Base-by-base conservation (phyloP, 148 eudicot species). In the Chenopodium berlandieri region DNA sequence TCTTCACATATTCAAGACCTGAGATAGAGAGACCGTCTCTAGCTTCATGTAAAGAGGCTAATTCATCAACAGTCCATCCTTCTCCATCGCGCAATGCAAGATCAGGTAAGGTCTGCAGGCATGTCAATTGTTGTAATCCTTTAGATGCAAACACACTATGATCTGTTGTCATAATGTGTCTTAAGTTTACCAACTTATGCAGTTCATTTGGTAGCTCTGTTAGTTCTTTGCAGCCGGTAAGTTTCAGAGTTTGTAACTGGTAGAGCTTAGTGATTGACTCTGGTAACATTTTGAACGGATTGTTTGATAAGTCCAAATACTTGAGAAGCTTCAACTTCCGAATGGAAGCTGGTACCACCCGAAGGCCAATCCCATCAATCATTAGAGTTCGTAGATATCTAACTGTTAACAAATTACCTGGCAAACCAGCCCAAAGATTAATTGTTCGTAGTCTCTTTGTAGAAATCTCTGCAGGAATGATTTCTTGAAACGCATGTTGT, bases 161-260 rank as follows among this genome's bases (percentile, higher is more conserved):
- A 74, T 20, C 4, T 17, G 70, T 4, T 37, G 73, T 67, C 12
- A 17, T 27, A 70, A 83, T 47, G 60, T 83, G 82, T 52, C 82
- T 50, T 47, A 83, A n/a, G 34, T 69, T 84, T 7, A 62, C 67
- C 32, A 83, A 56, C 22, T 47, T 75, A 22, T 71, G 32, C 44
- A 84, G 0, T 2, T 58, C 76, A 8, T 46, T 75, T 2, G 77
- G 86, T 25, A 84, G 75, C 64, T 75, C 48, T 64, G 56, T 46
- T 16, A 75, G 46, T 16, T 68, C 2, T n/a, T 4, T 70, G 75
- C 77, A 76, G 0, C 68, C 54, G 10, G 13, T 8, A 9, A 84
- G 76, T 58, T 56, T 68, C 0, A 75, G 27, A 2, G 83, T 80
- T 60, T 84, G 69, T 22, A 83, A 78, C 19, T 79, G 68, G 79